phyloP scores from a whole-genome alignment of 257 asterid species.

The Avicennia marina region DNA sequence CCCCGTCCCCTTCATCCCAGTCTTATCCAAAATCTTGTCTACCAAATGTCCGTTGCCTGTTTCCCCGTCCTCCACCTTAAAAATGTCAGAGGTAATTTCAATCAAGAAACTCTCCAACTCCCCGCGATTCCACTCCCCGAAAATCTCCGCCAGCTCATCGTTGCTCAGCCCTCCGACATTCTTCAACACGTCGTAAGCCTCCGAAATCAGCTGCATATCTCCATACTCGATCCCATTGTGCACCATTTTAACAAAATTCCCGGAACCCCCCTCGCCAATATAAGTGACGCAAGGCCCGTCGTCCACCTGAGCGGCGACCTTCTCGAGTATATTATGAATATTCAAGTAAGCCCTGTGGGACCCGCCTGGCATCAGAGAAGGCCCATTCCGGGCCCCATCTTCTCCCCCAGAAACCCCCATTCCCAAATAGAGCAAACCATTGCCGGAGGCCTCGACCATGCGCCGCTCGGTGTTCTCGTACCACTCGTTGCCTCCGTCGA shows the following conservation, averaged over 20 bases:
- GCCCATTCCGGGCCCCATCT: slow-evolving; percentile 84
- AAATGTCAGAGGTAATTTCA: slow-evolving; percentile 81
- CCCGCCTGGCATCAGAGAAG: slow-evolving; percentile 90
- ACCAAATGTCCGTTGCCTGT: slow-evolving; percentile 57
- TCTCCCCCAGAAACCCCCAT: slow-evolving; percentile 99
- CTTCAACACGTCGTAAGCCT: slow-evolving; percentile 81
- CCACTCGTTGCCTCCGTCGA: slow-evolving; percentile 97
- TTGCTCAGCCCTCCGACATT: slow-evolving; percentile 64
- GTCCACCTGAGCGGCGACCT: slow-evolving; percentile 87
- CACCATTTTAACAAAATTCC: slow-evolving; percentile 90
- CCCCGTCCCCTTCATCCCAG: slow-evolving; percentile 71
- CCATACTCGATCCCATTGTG: slow-evolving; percentile 94
- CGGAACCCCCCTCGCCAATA: slow-evolving; percentile 85
- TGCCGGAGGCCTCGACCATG: slow-evolving; percentile 37
- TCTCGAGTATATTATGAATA: slow-evolving; percentile 52
- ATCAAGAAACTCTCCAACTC: slow-evolving; percentile 85
- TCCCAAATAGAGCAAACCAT: slow-evolving; percentile 70
- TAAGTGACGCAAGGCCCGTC: slow-evolving; percentile 94
- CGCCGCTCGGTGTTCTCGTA: slow-evolving; percentile 88
- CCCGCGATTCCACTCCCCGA: slow-evolving; percentile 77
- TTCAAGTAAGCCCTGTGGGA: slow-evolving; percentile 70
- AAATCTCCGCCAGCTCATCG: slow-evolving; percentile 63
- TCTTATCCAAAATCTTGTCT: slow-evolving; percentile 85
- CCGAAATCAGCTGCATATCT: slow-evolving; percentile 89
- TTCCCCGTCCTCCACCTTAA: slow-evolving; percentile 55